Evolutionary conservation across 192 early-diverging fungal species (phyloP), one percentile per base, ranked within the genome.

Genomic region (Coemansia sp.): DNA sequence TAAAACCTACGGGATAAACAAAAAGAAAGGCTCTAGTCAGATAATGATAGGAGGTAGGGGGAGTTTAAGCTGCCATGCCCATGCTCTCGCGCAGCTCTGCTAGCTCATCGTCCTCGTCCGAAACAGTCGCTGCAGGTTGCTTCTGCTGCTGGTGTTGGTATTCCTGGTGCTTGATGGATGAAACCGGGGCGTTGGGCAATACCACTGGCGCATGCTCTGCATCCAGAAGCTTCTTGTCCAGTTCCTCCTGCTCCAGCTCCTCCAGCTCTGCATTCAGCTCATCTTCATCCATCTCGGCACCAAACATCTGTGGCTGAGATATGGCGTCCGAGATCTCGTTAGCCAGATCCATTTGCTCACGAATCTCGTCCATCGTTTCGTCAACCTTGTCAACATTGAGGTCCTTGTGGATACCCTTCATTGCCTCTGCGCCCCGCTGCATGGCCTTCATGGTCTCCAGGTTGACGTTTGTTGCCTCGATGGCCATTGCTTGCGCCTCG

Each of bases 391-490:
- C 87, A 53, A 96, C 93, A 65, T 94, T 83, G 83, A 60, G 83
- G 67, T 67, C 92, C 89, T 66, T 60, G 63, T 99, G 95, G 57
- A 99, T 96, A 28, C 68, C 62, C 76, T 94, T 96, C 93, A 99
- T 92, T 23, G 95, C 95, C 36, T 90, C 87, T 20, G 93, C 91
- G 67, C 91, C 97, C 28, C 86, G 84, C 67, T 89, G 83, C 94
- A 99, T 94, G 8, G 95, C 93, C 66, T 92, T 89, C 87, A 99
- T 94, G 0, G 92, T 91, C 67, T 96, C 94, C 41, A 95, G 63
- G 72, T 99, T 97, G 52, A 98, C 88, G 70, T 96, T 98, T 44
- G 95, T 93, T 53, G 85, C 92, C 68, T 99, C 97, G 57, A 99
- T 96, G 5, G 94, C 87, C 91, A 94, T 93, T 28, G 90, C 89